Base-by-base conservation (phyloP, 805 yeast genomes). In the Hanseniaspora meyeri region DNA sequence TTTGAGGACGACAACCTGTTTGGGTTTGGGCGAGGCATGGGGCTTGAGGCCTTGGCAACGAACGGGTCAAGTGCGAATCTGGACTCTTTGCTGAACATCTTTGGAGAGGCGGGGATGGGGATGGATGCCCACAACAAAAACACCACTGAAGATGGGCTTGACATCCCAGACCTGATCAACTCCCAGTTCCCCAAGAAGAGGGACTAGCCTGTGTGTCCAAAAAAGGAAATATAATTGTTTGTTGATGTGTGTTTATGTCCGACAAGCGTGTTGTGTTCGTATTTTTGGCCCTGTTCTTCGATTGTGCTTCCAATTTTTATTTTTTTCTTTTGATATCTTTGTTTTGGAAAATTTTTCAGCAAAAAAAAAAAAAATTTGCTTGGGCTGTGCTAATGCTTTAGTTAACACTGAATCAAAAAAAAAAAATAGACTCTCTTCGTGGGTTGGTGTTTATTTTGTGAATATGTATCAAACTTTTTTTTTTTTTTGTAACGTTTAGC, bases 111-210 rank as follows among this genome's bases (percentile, higher is more conserved):
- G 3, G 50, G 52, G 9, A 52, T 43, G 11, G 31, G 38, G 4
- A 29, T 24, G 16, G 54, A 43, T 11, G 31, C 9, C 38, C n/a
- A 12, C 17, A 27, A 51, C 58, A 5, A 54, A 62, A 20, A 42
- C 60, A 6, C 59, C 55, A 70, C 70, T 49, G 67, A 68, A 32
- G 75, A 73, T 54, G 11, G 61, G 63, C 7, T 73, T 74, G 76
- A 65, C 64, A 39, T 57, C 57, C 8, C 63, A 73, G 50, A 67
- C 77, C 48, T 65, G 67, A 29, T 68, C 64, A 17, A 73, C 75
- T 36, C 68, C 72, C 34, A 61, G 65, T 52, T 52, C 32, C 38
- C 43, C 17, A 17, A 49, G 54, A 19, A n/a, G 19, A 31, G 19
- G 57, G 36, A 42, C 14, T 27, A 19, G n/a, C n/a, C n/a, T n/a